Evolutionary conservation across 2,329 filamentous ascomycete species (phyloP).

Genomic region (Penicillium sclerotigenum): DNA sequence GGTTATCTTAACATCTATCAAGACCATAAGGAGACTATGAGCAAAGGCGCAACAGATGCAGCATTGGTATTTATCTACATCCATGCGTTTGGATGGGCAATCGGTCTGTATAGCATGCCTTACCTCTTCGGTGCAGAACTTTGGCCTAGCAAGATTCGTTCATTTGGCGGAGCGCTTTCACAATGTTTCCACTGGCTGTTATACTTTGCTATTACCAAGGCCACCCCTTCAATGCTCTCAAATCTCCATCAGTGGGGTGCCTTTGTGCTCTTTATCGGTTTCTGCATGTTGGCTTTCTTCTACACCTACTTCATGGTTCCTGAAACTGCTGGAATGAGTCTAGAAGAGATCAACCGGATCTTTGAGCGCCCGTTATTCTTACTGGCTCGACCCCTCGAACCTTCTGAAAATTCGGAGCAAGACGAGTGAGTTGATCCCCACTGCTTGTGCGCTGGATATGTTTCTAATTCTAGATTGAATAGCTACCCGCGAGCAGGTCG

Average conservation of each 20-base stretch:
- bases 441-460: too few species aligned
- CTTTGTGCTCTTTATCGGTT: conserved; percentile 44
- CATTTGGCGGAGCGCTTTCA: conserved; percentile 41
- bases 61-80: conserved; percentile 46
- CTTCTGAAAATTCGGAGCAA: not conserved
- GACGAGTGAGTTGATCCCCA: conserved; percentile 12
- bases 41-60: conserved; percentile 27
- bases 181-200: conserved; percentile 46
- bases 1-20: conserved; percentile 37
- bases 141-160: conserved; percentile 48
- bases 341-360: conserved; percentile 36
- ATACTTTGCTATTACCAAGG: conserved; percentile 39
- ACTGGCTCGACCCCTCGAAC: not conserved
- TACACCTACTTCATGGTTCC: conserved; percentile 44
- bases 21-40: not conserved
- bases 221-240: conserved; percentile 35
- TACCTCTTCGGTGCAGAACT: conserved; percentile 47
- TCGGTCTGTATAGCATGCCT: conserved; percentile 41
- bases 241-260: conserved; percentile 43
- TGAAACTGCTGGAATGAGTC: conserved; percentile 28
- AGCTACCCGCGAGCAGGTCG: too few species aligned
- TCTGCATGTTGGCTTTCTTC: conserved; percentile 37
- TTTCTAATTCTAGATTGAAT: not conserved
- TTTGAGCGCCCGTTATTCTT: not conserved
- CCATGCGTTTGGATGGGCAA: conserved; percentile 46